A percentile compares a stretch with the other conserved stretches of the same genome.
phyloP scores from a whole-genome alignment of 2,329 filamentous ascomycete genomes.

The Stemphylium beticola region DNA sequence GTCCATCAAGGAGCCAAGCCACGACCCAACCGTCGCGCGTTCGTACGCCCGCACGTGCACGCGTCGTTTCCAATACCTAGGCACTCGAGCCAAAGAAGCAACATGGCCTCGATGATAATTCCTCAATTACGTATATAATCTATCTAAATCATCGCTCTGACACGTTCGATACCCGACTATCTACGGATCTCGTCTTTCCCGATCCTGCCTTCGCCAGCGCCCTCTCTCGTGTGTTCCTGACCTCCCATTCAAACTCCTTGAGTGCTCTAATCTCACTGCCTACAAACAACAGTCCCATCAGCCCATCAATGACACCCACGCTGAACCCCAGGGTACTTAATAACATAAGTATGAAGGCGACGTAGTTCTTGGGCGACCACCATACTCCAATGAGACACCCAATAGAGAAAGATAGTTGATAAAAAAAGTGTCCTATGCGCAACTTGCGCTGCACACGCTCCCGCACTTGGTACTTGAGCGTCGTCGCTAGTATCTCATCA shows the following conservation, averaged over 20 bases:
- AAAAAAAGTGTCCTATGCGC: constrained; percentile 76
- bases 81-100: neutral
- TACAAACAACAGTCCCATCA: constrained; percentile 88
- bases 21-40: constrained; percentile 8
- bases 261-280: constrained; percentile 81
- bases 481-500: constrained; percentile 75
- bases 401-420: constrained; percentile 69
- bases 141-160: neutral
- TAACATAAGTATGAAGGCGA: constrained; percentile 80
- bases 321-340: constrained; percentile 78
- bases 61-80: neutral
- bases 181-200: constrained; percentile 4
- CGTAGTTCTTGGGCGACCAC: constrained; percentile 79
- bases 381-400: constrained; percentile 82
- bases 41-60: constrained; percentile 25
- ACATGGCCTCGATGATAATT: neutral
- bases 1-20: constrained; percentile 9
- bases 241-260: constrained; percentile 93
- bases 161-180: neutral
- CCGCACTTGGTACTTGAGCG: constrained; percentile 70
- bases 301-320: constrained; percentile 79
- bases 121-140: neutral
- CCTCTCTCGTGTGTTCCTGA: constrained; percentile 52
- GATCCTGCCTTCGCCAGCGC: constrained; percentile 24
- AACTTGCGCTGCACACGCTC: constrained; percentile 74